Evolutionary conservation across 805 yeast genomes (phyloP), one percentile per base, ranked within the genome.

Genomic region (Candida endomychidarum): DNA sequence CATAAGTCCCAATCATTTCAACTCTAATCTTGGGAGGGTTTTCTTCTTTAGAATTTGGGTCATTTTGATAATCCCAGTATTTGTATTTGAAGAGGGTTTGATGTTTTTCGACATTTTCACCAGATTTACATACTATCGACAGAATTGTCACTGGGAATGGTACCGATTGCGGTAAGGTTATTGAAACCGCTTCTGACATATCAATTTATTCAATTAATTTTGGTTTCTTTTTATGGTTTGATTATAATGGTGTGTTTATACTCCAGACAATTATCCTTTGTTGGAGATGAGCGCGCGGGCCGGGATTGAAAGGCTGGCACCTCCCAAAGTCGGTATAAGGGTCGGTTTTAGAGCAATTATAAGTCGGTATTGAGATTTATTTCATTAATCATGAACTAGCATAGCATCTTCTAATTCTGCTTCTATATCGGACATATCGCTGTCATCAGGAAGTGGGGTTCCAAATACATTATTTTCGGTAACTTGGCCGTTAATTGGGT

Each of bases 1-100:
- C 98, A 57, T 80, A 89, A 2, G 84, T 73, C 1, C 88, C 91
- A 9, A 82, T 78, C 19, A 79, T 67, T 51, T 85, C 90, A 2
- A 83, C 85, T 30, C 81, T 63, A 14, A 77, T 63, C 49, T 81
- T 57, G 46, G 71, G 56, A 37, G 70, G 53, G 4, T 53, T 55
- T 24, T 63, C 69, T 29, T 72, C 77, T 37, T 67, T 66, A 28
- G 67, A 60, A 33, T 69, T 60, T 7, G 81, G 80, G 45, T 74
- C 73, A 23, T 76, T 80, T 51, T 76, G 78, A 56, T 71, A 77
- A 48, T 81, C 85, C 78, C 81, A 78, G 56, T 83, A 85, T 52
- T 75, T 76, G 64, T 81, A 86, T 38, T 75, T 67, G 43, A 85
- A 55, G 3, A 86, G 54, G 2, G 82, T 69, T 16, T 71, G 58